phyloP scores from a whole-genome alignment of 805 yeast species.

The Lachancea sp. region DNA sequence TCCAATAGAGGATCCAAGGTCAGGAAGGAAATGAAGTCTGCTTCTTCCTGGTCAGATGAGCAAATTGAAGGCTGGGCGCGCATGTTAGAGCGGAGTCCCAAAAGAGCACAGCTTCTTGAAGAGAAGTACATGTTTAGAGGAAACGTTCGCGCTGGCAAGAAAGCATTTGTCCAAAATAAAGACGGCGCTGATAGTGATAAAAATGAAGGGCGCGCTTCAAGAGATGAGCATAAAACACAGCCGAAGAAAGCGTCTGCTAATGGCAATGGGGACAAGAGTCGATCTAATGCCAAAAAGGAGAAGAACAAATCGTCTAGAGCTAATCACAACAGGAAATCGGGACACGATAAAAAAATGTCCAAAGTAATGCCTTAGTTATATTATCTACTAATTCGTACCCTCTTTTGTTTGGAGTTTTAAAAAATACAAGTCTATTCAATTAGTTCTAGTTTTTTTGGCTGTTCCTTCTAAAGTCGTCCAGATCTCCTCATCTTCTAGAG shows the following conservation, averaged over 20 bases:
- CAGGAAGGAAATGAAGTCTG: slow-evolving; percentile 46
- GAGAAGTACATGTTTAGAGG: slow-evolving; percentile 51
- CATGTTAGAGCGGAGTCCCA: slow-evolving; percentile 62
- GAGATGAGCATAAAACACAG: neutral
- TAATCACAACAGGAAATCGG: slow-evolving; percentile 60
- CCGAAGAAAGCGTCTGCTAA: slow-evolving; percentile 1
- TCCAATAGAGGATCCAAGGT: slow-evolving; percentile 43
- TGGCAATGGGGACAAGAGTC: slow-evolving; percentile 22
- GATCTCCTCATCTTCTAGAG: slow-evolving; percentile 32
- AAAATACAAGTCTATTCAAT: neutral
- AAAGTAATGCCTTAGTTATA: slow-evolving; percentile 6
- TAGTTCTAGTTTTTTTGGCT: slow-evolving; percentile 13
- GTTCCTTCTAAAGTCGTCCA: slow-evolving; percentile 26
- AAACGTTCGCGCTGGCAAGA: slow-evolving; percentile 28
- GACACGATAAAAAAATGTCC: slow-evolving; percentile 50
- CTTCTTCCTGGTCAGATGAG: slow-evolving; percentile 74
- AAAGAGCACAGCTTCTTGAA: slow-evolving; percentile 54
- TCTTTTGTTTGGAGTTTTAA: too few species aligned
- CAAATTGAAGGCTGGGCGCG: slow-evolving; percentile 92
- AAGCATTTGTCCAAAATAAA: slow-evolving; percentile 23
- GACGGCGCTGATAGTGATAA: neutral
- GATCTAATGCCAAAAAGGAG: slow-evolving; percentile 41
- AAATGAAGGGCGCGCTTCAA: neutral
- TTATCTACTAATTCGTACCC: neutral
- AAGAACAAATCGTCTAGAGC: slow-evolving; percentile 51